A percentile compares a stretch with the other conserved stretches of the same genome.
These are phyloP conservation scores for Pythium graminicola DNA, from an alignment of 352 stramenopile genomes.

Conservation along the genomic window DNA sequence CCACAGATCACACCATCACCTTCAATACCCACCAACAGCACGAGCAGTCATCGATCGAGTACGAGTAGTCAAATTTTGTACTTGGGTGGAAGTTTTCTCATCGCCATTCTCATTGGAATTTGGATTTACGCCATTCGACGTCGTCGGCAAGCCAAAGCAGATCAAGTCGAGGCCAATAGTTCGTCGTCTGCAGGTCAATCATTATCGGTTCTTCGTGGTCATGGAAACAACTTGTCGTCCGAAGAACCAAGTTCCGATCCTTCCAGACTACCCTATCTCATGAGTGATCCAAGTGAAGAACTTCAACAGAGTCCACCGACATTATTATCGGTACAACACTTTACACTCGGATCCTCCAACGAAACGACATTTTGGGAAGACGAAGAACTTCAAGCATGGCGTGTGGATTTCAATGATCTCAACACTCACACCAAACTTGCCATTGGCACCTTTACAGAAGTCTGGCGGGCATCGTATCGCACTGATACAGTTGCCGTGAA, in stretches of 20 bases:
- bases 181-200: no score
- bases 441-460: conserved; percentile 28
- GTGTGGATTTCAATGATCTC: conserved; percentile 31
- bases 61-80: conserved; percentile 27
- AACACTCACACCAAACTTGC: conserved; percentile 23
- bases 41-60: background rate
- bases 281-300: no score
- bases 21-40: background rate
- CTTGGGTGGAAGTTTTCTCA: conserved; percentile 31
- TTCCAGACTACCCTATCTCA: no score
- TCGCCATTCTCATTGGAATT: conserved; percentile 27
- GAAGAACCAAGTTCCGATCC: no score
- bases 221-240: no score
- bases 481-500: conserved; percentile 37
- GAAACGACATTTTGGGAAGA: conserved; percentile 27
- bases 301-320: no score
- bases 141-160: conserved; percentile 7
- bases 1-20: background rate
- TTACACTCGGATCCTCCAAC: background rate
- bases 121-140: conserved; percentile 18
- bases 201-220: no score
- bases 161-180: background rate
- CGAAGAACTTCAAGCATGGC: conserved; percentile 34
- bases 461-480: conserved; percentile 37
- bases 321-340: no score